A percentile compares a stretch with the other conserved stretches of the same genome.
Evolutionary conservation across 768 basidiomycete genomes (phyloP).

Genomic region (Gymnopilus dilepis): DNA sequence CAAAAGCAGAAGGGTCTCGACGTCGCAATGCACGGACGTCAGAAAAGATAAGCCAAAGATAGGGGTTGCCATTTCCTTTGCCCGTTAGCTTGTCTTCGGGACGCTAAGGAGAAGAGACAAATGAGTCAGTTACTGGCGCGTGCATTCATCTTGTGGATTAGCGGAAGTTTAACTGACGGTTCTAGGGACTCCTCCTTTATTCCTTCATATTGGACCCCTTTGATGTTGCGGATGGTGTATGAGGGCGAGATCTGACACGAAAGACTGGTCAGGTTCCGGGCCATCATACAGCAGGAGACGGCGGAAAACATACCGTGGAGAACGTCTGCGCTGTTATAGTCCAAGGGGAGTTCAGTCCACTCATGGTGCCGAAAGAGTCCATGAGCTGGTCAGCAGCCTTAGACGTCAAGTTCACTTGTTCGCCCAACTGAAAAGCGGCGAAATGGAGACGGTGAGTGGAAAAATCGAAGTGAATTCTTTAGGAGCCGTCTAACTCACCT

Average conservation of each 20-base stretch:
- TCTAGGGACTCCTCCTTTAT: conserved; percentile 25
- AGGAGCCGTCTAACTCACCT: neutral
- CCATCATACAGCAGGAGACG: neutral
- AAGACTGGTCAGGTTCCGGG: neutral
- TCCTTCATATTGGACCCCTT: conserved; percentile 26
- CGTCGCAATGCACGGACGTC: neutral
- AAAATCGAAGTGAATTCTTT: neutral
- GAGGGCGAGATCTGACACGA: conserved; percentile 21
- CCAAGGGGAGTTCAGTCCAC: conserved; percentile 24
- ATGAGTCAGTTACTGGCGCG: neutral
- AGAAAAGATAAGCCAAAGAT: neutral
- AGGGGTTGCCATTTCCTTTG: neutral
- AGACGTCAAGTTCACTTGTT: conserved; percentile 22
- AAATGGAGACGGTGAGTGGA: neutral
- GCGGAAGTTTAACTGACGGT: conserved; percentile 12
- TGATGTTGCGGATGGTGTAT: conserved; percentile 24
- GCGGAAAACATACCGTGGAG: conserved; percentile 20
- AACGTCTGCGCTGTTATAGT: conserved; percentile 18
- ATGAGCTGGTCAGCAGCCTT: conserved; percentile 24
- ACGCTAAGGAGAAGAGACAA: neutral
- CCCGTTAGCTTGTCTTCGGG: neutral
- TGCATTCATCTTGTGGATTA: neutral
- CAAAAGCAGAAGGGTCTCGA: neutral
- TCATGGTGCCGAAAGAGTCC: conserved; percentile 24
- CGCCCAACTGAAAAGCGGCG: conserved; percentile 7